Evolutionary conservation across 139 green algal genomes (phyloP).

Genomic region (Auxenochlorella protothecoides): DNA sequence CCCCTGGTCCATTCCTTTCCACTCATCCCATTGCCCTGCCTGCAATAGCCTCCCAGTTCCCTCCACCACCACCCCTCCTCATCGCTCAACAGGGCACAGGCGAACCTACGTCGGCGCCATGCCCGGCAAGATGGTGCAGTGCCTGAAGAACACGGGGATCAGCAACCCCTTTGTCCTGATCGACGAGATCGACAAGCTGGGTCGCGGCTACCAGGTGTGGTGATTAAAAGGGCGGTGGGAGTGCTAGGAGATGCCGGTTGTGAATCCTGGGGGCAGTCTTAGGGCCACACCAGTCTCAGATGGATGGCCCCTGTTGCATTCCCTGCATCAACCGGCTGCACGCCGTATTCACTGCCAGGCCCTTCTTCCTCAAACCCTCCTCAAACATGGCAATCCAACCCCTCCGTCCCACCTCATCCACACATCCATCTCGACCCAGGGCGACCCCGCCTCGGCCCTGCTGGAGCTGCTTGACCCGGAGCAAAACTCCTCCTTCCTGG

Average conservation of each 20-base stretch:
- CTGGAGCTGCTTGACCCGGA: conserved; percentile 97
- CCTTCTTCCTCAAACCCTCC: too few relatives aligned
- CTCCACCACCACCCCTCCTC: background rate
- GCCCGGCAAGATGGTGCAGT: conserved; percentile 97
- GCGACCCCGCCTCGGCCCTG: conserved; percentile 87
- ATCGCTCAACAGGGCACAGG: conserved; percentile 36
- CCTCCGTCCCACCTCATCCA: too few relatives aligned
- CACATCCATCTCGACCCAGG: conserved; percentile 12
- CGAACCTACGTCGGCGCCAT: conserved; percentile 97
- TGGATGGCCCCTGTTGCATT: too few relatives aligned
- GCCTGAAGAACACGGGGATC: conserved; percentile 74
- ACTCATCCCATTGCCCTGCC: too few relatives aligned
- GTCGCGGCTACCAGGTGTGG: conserved; percentile 40
- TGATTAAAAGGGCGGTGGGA: too few relatives aligned
- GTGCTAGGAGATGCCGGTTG: too few relatives aligned
- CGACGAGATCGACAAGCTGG: conserved; percentile 96
- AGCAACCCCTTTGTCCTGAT: conserved; percentile 94
- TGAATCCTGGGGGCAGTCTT: too few relatives aligned
- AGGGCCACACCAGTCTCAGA: too few relatives aligned
- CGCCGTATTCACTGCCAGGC: too few relatives aligned
- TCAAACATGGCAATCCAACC: too few relatives aligned
- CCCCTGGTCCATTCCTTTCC: too few relatives aligned
- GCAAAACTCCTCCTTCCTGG: conserved; percentile 88
- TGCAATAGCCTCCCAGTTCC: background rate
- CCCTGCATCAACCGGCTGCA: too few relatives aligned